Conservation (phyloP, 345 rosid genomes). For the Eucalyptus fibrosa region DNA sequence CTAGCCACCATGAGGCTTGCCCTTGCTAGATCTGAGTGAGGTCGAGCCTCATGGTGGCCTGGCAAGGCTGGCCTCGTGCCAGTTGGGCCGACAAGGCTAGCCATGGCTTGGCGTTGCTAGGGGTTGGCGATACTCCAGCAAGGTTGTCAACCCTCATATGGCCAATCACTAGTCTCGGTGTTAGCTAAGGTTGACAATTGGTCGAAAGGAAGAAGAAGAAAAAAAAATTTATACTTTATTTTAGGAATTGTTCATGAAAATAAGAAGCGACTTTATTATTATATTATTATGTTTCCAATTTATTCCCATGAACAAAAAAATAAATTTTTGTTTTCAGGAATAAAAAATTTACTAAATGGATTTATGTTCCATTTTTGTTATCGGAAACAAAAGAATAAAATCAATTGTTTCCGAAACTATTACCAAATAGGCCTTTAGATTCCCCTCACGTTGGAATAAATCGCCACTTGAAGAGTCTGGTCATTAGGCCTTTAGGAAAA, state of each 20-base stretch:
- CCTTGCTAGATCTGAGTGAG: accelerated
- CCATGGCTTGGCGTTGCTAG: too few relatives aligned
- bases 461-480: not conserved
- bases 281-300: too few relatives aligned
- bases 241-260: too few relatives aligned
- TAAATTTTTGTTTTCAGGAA: too few relatives aligned
- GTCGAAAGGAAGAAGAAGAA: too few relatives aligned
- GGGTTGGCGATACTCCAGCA: accelerated
- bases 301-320: too few relatives aligned
- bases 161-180: accelerated
- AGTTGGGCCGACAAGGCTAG: accelerated
- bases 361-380: too few relatives aligned
- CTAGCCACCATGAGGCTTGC: too few relatives aligned
- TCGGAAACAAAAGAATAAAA: too few relatives aligned
- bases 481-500: not conserved
- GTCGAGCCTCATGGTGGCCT: accelerated
- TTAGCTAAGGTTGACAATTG: accelerated
- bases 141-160: accelerated
- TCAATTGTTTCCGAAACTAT: accelerated
- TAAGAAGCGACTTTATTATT: too few relatives aligned
- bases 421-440: not conserved
- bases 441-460: not conserved
- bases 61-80: accelerated
- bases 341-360: too few relatives aligned
- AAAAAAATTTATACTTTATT: too few relatives aligned